A percentile compares a stretch with the other conserved stretches of the same genome.
These are phyloP conservation scores for Lablab purpureus DNA, from an alignment of 306 rosid genomes.

Conservation along the genomic window DNA sequence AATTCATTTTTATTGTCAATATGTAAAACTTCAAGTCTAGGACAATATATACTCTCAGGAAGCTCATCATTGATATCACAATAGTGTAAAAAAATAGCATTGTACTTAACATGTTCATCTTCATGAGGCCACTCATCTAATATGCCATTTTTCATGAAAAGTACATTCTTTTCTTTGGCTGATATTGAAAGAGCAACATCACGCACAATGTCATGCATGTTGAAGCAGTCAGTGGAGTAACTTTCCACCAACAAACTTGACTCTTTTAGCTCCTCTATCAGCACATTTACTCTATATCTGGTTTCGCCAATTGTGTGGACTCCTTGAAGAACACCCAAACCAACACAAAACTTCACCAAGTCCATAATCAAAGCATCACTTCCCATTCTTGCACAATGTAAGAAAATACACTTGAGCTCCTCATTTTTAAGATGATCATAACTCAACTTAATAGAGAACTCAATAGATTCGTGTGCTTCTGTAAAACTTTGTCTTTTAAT, in stretches of 20 bases:
- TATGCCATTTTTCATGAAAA: neutral
- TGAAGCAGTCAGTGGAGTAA: neutral
- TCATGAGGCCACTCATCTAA: constrained; percentile 41
- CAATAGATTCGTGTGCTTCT: neutral
- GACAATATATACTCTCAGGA: neutral
- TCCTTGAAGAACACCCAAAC: constrained; percentile 9
- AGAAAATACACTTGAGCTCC: neutral
- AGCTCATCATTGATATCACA: constrained; percentile 13
- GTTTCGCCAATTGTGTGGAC: neutral
- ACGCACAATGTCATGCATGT: constrained; percentile 28
- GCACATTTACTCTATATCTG: neutral
- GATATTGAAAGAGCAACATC: constrained; percentile 35
- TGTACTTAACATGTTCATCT: neutral
- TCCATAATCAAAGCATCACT: neutral
- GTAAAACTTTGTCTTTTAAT: neutral
- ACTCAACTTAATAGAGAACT: constrained; percentile 25
- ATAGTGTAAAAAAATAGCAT: neutral
- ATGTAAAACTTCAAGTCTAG: constrained; percentile 10
- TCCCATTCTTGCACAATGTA: constrained; percentile 14
- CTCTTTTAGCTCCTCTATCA: neutral
- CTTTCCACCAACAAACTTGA: neutral
- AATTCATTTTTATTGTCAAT: neutral
- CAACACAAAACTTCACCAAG: constrained; percentile 16
- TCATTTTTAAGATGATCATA: constrained; percentile 24
- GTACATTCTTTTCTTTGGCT: neutral